Base-by-base conservation (phyloP, 352 stramenopile genomes). In the Globisporangium irregulare region DNA sequence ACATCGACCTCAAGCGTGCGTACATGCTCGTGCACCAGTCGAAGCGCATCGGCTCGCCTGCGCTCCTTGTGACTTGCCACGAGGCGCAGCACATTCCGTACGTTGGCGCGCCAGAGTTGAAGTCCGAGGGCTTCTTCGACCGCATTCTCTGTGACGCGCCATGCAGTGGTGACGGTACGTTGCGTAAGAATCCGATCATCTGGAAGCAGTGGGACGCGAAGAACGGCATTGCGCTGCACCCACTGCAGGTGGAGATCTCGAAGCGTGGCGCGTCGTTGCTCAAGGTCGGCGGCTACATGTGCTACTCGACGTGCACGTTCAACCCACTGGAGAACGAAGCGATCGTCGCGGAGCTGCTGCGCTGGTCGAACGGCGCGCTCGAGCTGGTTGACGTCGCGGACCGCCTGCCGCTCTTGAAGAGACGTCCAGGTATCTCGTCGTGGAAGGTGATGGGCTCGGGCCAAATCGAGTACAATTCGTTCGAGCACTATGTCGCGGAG, bases 291-390 rank as follows among this genome's bases (percentile, higher is more conserved):
- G 96, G 96, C 20, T 88, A 84, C 68, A 97, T 99, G 82, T 98
- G 97, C 59, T 99, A 99, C 79, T 98, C 91, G 46, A 99, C 96
- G 63, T 99, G 98, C 71, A 98, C 92, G 64, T 93, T 99, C 69
- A 99, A 99, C 82, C 98, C 98, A 14, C 78, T 99, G 27, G 98
- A 99, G 83, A 97, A 99, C 79, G 98, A 99, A 78, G 98, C 98
- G 9, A 96, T 99, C n/a, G 97, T 99, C 8, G 85, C 91, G 0
- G 92, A 98, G 27, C 79, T 99, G 29, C 80, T 99, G 64, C 89
- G 97, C 27, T 93, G 90, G 71, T 86, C 91, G 58, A 86, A 97
- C 25, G 90, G 94, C 18, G 80, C 84, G 10, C 78, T 99, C 14
- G 85, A 98, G 73, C 78, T 99, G 27, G 82, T 98, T 43, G 91